Conservation (phyloP, 2,329 filamentous ascomycete genomes). For the Fusarium metavorans region DNA sequence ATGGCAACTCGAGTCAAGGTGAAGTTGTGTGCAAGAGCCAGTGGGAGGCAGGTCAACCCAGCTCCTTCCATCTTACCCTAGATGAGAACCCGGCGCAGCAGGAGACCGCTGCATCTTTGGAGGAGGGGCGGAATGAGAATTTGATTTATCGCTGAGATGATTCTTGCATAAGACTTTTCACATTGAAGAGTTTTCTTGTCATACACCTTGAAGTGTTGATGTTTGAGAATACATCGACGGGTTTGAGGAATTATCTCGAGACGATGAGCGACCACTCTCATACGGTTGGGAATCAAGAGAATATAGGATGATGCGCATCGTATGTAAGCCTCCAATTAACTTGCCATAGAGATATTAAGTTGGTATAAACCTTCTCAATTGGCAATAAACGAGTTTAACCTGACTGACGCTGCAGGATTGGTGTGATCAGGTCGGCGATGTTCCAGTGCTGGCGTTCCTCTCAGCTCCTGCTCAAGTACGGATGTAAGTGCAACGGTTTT, state of each 20-base stretch:
- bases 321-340: not conserved
- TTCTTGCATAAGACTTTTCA: not conserved
- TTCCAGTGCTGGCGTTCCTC: not conserved
- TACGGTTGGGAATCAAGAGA: not conserved
- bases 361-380: not conserved
- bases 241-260: not conserved
- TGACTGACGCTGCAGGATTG: not conserved
- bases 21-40: not conserved
- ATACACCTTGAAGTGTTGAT: not conserved
- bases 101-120: not conserved
- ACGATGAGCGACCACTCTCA: not conserved
- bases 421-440: not conserved
- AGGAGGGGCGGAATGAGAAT: not conserved
- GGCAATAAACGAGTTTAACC: not conserved
- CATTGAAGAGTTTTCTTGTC: not conserved
- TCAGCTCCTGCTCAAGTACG: not conserved
- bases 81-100: not conserved
- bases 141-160: not conserved
- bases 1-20: not conserved
- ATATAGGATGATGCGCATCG: not conserved
- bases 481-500: accelerated
- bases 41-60: not conserved
- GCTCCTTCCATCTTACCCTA: not conserved
- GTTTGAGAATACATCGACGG: not conserved
- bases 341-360: accelerated